These are phyloP conservation scores for Acacia pycnantha DNA, from an alignment of 331 rosid genomes.

Conservation along the genomic window DNA sequence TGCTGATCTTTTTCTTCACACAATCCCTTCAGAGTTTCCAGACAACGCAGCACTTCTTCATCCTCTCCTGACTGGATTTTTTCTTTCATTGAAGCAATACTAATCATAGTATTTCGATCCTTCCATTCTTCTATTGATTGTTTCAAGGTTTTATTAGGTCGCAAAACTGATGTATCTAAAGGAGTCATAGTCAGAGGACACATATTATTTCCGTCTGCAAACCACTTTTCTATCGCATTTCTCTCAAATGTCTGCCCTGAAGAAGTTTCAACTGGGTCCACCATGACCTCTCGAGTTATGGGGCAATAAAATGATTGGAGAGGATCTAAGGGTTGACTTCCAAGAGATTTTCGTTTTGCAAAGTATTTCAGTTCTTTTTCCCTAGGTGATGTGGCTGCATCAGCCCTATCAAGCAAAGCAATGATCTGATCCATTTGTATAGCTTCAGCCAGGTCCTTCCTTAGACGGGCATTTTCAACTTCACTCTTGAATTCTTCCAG, in stretches of 20 bases:
- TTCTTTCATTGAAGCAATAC: constrained; percentile 67
- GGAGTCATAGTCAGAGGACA: constrained; percentile 76
- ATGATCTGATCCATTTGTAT: constrained; percentile 94
- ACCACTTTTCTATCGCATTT: constrained; percentile 76
- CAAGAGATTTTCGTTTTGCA: constrained; percentile 67
- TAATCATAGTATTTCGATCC: constrained; percentile 79
- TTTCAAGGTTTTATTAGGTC: constrained; percentile 78
- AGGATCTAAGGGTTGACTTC: constrained; percentile 74
- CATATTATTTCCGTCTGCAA: constrained; percentile 58
- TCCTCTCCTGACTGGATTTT: constrained; percentile 63
- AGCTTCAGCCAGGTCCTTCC: constrained; percentile 79
- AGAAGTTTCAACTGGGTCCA: constrained; percentile 90
- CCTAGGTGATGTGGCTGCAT: constrained; percentile 67
- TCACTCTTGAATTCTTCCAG: constrained; percentile 74
- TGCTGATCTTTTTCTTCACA: constrained; percentile 75
- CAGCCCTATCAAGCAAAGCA: constrained; percentile 81
- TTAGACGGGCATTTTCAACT: constrained; percentile 65
- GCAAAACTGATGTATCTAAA: constrained; percentile 61
- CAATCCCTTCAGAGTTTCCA: constrained; percentile 50
- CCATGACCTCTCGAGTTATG: constrained; percentile 82
- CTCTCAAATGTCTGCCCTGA: constrained; percentile 94
- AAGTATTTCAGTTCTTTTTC: constrained; percentile 67
- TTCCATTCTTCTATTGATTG: constrained; percentile 93
- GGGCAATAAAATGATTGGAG: constrained; percentile 80
- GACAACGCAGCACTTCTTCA: constrained; percentile 49